These are phyloP conservation scores for Phytophthora tentaculata DNA, from an alignment of 352 stramenopile species.

Conservation along the genomic window DNA sequence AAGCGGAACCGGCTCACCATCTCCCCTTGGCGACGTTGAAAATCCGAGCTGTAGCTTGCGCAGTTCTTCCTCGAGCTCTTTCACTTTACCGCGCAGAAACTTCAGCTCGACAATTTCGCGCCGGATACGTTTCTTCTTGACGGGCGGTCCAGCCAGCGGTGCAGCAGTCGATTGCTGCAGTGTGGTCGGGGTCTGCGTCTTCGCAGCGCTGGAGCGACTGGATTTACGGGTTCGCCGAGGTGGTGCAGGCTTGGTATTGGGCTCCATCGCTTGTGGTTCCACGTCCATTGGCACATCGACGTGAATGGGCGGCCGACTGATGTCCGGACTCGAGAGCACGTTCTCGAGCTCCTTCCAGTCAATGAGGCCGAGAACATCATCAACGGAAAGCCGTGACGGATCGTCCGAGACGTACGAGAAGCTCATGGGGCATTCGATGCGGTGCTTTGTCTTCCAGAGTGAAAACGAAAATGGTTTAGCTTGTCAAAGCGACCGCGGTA, in stretches of 20 bases:
- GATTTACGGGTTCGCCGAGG: slow-evolving; percentile 10
- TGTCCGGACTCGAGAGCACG: slow-evolving; percentile 29
- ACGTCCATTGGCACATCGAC: slow-evolving; percentile 16
- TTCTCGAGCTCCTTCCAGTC: slow-evolving; percentile 44
- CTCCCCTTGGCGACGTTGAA: slow-evolving; percentile 2
- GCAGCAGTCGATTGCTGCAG: neutral
- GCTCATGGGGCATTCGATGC: slow-evolving; percentile 32
- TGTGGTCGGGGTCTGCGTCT: slow-evolving; percentile 12
- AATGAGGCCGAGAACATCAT: slow-evolving; percentile 38
- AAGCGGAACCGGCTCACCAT: slow-evolving; percentile 4
- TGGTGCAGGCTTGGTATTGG: slow-evolving; percentile 9
- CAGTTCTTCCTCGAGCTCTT: slow-evolving; percentile 40
- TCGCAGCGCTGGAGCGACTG: slow-evolving; percentile 6
- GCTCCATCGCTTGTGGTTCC: slow-evolving; percentile 1
- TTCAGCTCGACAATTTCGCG: slow-evolving; percentile 44
- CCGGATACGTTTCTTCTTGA: slow-evolving; percentile 42
- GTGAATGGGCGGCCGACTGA: slow-evolving; percentile 12
- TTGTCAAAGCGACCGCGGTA: slow-evolving; percentile 5
- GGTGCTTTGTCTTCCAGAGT: slow-evolving; percentile 20
- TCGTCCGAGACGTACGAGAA: slow-evolving; percentile 36
- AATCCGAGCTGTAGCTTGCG: slow-evolving; percentile 26
- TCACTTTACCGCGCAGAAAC: slow-evolving; percentile 37
- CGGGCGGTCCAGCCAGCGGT: slow-evolving; percentile 4
- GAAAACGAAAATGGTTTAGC: slow-evolving; percentile 29
- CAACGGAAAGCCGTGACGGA: slow-evolving; percentile 33